Conservation (phyloP, 2,329 filamentous ascomycete genomes). For the Amesomyces nigricolor region DNA sequence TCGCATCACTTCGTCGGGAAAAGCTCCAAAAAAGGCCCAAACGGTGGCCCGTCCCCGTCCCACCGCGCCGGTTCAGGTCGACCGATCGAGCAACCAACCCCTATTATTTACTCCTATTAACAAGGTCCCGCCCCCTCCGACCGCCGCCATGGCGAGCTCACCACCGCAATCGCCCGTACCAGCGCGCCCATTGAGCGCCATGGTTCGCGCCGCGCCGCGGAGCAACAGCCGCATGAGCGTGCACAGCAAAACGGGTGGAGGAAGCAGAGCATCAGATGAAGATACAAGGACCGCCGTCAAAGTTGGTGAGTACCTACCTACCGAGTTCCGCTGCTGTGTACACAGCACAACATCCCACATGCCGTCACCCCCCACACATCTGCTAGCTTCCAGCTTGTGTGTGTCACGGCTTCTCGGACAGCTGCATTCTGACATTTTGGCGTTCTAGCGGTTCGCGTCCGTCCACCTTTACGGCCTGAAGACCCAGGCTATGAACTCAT, state of each 20-base stretch:
- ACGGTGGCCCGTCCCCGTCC: conserved; percentile 10
- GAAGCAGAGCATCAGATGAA: conserved; percentile 82
- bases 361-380: background rate
- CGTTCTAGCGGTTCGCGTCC: conserved; percentile 75
- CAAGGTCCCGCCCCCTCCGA: conserved; percentile 16
- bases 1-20: background rate
- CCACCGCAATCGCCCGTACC: conserved; percentile 62
- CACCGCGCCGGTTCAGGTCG: conserved; percentile 10
- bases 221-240: conserved; percentile 84
- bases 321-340: background rate
- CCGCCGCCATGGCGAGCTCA: conserved; percentile 38
- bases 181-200: conserved; percentile 72
- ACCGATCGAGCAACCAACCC: background rate
- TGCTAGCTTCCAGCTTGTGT: background rate
- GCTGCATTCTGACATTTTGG: conserved; percentile 12
- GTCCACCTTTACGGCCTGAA: conserved; percentile 72
- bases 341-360: conserved; percentile 5
- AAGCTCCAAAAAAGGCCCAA: background rate
- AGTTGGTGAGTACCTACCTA: conserved; percentile 64
- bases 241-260: conserved; percentile 66
- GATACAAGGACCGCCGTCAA: conserved; percentile 87
- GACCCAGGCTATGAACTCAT: conserved; percentile 95
- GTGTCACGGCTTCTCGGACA: conserved; percentile 14
- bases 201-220: conserved; percentile 66
- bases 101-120: conserved; percentile 5